Conservation (phyloP, 73 alveolate species). For the Uronychia setigera region DNA sequence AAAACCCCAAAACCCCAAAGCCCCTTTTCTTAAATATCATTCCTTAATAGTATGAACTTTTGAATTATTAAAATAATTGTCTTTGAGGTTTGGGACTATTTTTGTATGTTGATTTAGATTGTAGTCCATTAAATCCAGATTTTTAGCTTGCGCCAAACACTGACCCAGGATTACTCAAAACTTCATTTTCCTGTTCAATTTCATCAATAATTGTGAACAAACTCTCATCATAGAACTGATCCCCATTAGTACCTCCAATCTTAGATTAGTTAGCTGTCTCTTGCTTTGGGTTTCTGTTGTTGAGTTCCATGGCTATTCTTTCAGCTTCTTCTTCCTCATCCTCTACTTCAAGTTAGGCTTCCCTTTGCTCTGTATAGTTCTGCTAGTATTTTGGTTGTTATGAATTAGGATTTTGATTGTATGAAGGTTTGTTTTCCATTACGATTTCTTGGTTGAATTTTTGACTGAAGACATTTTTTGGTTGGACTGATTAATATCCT, state of each 20-base stretch:
- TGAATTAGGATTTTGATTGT: too few relatives aligned
- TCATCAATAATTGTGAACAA: constrained; percentile 55
- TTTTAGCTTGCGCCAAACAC: neutral
- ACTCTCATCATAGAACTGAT: constrained; percentile 37
- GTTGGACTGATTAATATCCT: neutral
- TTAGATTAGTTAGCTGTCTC: neutral
- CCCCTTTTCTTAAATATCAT: too few relatives aligned
- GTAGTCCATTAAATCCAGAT: neutral
- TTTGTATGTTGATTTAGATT: neutral
- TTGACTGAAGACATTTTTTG: neutral
- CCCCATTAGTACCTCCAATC: neutral
- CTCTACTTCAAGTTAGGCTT: neutral
- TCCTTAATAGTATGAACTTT: too few relatives aligned
- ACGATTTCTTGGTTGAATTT: neutral
- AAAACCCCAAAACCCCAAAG: too few relatives aligned
- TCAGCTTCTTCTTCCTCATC: neutral
- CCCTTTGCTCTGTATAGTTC: too few relatives aligned
- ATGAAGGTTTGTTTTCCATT: too few relatives aligned
- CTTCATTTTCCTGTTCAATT: constrained; percentile 42
- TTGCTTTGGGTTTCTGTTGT: neutral
- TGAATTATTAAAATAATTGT: too few relatives aligned
- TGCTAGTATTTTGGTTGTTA: too few relatives aligned
- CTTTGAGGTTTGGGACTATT: neutral
- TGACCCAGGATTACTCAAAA: neutral
- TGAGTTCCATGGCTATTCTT: neutral